These are phyloP conservation scores for Cercophora scortea DNA, from an alignment of 495 filamentous ascomycete genomes.

Conservation along the genomic window DNA sequence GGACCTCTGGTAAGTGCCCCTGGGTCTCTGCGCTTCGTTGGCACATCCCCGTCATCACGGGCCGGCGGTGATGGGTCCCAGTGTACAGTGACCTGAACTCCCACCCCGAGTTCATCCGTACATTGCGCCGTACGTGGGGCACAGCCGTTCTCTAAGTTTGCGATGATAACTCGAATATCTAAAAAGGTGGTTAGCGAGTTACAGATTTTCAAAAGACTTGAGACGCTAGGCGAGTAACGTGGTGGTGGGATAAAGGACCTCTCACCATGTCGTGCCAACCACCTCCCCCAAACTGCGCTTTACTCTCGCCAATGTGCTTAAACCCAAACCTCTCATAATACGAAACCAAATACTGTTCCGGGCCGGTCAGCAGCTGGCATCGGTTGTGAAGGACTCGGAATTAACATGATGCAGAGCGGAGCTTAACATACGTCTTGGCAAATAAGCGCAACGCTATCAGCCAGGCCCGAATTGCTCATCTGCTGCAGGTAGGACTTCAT, in stretches of 20 bases:
- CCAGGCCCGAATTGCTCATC: conserved; percentile 51
- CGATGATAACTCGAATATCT: no score
- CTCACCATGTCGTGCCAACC: conserved; percentile 70
- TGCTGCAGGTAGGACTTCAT: conserved; percentile 70
- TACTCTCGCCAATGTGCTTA: conserved; percentile 55
- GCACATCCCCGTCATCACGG: no score
- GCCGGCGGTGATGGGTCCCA: no score
- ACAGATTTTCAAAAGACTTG: not conserved
- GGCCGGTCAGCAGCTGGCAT: not conserved
- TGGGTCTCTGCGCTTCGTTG: no score
- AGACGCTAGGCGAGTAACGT: not conserved
- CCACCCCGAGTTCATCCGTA: no score
- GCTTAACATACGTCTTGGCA: conserved; percentile 52
- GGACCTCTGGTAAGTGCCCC: no score
- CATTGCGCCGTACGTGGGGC: no score
- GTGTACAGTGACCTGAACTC: no score
- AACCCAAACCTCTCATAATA: conserved; percentile 81
- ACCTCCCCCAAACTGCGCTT: conserved; percentile 61
- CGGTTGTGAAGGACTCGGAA: no score
- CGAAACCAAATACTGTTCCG: conserved; percentile 43
- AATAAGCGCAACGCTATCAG: conserved; percentile 67
- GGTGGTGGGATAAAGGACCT: not conserved
- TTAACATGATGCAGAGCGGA: no score
- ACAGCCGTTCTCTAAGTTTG: no score
- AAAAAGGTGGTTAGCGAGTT: no score